These are phyloP conservation scores for Cyberlindnera mrakii DNA, from an alignment of 805 yeast species.

Conservation along the genomic window DNA sequence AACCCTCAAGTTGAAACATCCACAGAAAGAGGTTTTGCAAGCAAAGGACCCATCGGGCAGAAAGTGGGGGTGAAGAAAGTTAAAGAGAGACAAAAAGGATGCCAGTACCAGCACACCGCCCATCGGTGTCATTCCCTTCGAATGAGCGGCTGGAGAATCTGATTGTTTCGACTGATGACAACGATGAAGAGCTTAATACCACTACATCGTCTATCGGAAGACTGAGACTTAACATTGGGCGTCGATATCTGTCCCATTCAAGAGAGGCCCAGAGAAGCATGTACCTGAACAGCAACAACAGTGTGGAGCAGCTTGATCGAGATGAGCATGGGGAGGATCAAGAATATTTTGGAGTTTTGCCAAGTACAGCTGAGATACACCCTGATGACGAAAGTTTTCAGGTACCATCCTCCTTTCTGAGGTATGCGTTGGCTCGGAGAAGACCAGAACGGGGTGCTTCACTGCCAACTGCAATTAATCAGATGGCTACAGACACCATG, in stretches of 20 bases:
- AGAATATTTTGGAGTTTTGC: not conserved
- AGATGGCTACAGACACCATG: not conserved
- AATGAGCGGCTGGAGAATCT: too few relatives aligned
- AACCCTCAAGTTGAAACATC: too few relatives aligned
- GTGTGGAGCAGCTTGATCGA: not conserved
- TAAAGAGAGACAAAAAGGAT: too few relatives aligned
- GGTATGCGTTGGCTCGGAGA: slow-evolving; percentile 1
- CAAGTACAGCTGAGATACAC: not conserved
- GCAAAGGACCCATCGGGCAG: too few relatives aligned
- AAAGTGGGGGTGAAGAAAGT: too few relatives aligned
- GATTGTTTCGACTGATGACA: too few relatives aligned
- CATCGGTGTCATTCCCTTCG: too few relatives aligned
- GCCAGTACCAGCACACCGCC: too few relatives aligned
- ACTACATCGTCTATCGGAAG: not conserved
- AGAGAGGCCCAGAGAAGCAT: not conserved
- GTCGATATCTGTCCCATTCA: not conserved
- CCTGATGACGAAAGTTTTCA: not conserved
- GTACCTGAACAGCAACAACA: not conserved
- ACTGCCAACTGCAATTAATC: not conserved
- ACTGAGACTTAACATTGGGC: not conserved
- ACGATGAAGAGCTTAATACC: too few relatives aligned
- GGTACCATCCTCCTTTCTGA: slow-evolving; percentile 1
- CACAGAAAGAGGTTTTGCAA: too few relatives aligned
- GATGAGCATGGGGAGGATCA: not conserved
- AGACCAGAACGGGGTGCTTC: not conserved